These are phyloP conservation scores for Isoetes engelmannii DNA, from an alignment of 83 land plant species.

Conservation along the genomic window DNA sequence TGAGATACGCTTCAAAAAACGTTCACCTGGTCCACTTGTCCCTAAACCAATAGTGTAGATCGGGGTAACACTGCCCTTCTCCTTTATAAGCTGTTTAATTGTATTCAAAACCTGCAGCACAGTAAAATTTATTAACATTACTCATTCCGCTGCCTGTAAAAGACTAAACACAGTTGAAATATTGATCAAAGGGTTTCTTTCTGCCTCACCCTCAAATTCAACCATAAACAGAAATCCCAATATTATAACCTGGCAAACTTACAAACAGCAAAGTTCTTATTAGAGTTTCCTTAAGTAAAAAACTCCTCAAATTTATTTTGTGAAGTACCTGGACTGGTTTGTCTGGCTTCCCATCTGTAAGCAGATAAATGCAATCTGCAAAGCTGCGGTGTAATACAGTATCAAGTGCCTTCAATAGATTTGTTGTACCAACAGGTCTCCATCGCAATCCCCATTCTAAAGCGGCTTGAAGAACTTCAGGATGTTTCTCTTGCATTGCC, in stretches of 20 bases:
- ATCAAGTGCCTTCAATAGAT: slow-evolving; percentile 26
- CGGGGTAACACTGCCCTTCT: slow-evolving; percentile 14
- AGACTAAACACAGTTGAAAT: no score
- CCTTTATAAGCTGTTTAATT: slow-evolving; percentile 15
- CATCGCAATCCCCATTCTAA: slow-evolving; percentile 23
- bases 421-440: slow-evolving; percentile 25
- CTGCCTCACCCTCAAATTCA: no score
- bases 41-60: slow-evolving; percentile 22
- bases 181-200: no score
- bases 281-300: no score
- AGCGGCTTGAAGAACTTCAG: slow-evolving; percentile 17
- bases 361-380: slow-evolving; percentile 30
- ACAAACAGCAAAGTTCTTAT: no score
- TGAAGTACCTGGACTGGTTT: slow-evolving; percentile 26
- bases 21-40: slow-evolving; percentile 19
- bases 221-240: no score
- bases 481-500: slow-evolving; percentile 27
- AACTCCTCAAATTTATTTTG: no score
- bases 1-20: slow-evolving; percentile 22
- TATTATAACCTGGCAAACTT: no score
- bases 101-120: slow-evolving; percentile 19
- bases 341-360: slow-evolving; percentile 33
- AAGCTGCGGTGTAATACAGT: slow-evolving; percentile 18
- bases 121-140: background rate
- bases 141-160: no score